These are phyloP conservation scores for Salicornia ramosissima DNA, from an alignment of 148 eudicot species.

Conservation along the genomic window DNA sequence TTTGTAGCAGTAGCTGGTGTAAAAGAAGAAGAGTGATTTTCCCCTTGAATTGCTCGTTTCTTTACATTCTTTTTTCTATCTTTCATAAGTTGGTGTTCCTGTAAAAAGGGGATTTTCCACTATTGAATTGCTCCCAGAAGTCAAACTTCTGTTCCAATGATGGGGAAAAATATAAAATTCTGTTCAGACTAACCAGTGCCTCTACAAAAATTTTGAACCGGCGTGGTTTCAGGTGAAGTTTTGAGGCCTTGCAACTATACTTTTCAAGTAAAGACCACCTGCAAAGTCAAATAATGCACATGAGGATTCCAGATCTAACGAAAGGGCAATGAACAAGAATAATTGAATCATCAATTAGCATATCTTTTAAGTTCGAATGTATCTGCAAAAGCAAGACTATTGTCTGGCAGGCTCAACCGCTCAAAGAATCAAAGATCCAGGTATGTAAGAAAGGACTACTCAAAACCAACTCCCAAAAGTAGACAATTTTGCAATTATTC, in stretches of 20 bases:
- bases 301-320: neutral
- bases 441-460: too few species aligned
- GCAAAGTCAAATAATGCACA: conserved; percentile 12
- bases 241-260: conserved; percentile 96
- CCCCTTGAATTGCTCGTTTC: conserved; percentile 57
- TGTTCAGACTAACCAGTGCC: conserved; percentile 69
- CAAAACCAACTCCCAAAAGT: neutral
- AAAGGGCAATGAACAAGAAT: neutral
- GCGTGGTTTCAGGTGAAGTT: conserved; percentile 98
- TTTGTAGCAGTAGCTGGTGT: conserved; percentile 33
- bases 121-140: conserved; percentile 15
- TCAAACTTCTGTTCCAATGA: conserved; percentile 1
- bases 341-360: neutral
- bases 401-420: too few species aligned
- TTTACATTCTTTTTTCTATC: conserved; percentile 73
- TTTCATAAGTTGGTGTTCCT: conserved; percentile 89
- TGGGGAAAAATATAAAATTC: neutral
- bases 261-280: conserved; percentile 99
- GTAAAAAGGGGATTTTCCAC: conserved; percentile 28
- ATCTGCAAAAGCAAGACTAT: neutral
- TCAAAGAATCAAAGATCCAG: too few species aligned
- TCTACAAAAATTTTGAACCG: conserved; percentile 86
- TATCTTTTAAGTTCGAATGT: too few species aligned
- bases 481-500: neutral
- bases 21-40: conserved; percentile 36